Evolutionary conservation across 768 basidiomycete species (phyloP).

Genomic region (Leccinellum luteum): DNA sequence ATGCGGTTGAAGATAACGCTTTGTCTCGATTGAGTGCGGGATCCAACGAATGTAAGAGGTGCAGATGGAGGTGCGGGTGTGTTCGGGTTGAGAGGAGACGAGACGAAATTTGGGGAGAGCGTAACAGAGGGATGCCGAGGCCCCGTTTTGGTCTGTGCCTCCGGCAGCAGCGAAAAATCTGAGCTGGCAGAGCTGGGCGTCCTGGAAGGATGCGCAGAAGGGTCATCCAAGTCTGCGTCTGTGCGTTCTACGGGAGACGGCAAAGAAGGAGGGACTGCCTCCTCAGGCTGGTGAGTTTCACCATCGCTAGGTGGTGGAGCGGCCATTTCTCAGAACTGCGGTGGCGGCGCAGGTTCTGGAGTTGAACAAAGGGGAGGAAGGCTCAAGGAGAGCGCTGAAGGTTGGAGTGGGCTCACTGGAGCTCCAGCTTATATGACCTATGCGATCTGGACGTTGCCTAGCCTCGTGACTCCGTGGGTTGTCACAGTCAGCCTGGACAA

Average conservation of each 20-base stretch:
- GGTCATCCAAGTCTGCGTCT: slow-evolving; percentile 9
- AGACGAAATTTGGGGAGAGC: slow-evolving; percentile 36
- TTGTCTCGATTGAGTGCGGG: slow-evolving; percentile 39
- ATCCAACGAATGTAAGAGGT: slow-evolving; percentile 22
- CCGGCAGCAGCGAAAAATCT: slow-evolving; percentile 32
- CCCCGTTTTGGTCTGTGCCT: slow-evolving; percentile 5
- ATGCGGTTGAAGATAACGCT: slow-evolving; percentile 43
- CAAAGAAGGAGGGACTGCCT: slow-evolving; percentile 13
- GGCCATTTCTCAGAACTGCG: slow-evolving; percentile 23
- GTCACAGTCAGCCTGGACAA: neutral
- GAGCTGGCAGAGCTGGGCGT: slow-evolving; percentile 27
- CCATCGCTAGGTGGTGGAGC: slow-evolving; percentile 36
- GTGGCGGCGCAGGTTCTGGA: slow-evolving; percentile 3
- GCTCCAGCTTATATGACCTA: slow-evolving; percentile 2
- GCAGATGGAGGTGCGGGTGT: slow-evolving; percentile 13
- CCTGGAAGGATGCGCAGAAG: slow-evolving; percentile 4
- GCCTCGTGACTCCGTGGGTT: slow-evolving; percentile 1
- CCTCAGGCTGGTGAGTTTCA: slow-evolving; percentile 18
- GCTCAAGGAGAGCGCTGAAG: neutral
- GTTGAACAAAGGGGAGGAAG: neutral
- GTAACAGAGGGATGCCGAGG: slow-evolving; percentile 25
- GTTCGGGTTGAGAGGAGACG: slow-evolving; percentile 55
- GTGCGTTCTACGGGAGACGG: slow-evolving; percentile 1
- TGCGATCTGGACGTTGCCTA: neutral
- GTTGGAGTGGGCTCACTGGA: neutral